Evolutionary conservation across 257 asterid species (phyloP).

Genomic region (Anisodus tanguticus): DNA sequence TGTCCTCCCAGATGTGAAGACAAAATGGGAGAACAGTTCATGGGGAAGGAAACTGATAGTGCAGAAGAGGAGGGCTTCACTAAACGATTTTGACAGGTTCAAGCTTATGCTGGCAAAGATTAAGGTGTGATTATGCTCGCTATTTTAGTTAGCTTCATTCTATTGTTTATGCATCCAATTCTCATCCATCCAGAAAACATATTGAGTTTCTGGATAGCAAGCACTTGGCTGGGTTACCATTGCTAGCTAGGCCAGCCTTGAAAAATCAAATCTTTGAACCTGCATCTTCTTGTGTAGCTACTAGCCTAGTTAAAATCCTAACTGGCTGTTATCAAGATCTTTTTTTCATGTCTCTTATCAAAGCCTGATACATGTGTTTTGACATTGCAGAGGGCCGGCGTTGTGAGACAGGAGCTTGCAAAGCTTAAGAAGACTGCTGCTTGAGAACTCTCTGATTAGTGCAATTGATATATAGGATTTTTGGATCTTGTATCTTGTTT

Average conservation of each 20-base stretch:
- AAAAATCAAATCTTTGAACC: background rate
- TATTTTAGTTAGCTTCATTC: background rate
- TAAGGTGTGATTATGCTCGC: conserved; percentile 51
- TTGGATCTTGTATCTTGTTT: conserved; percentile 26
- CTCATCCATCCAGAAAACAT: background rate
- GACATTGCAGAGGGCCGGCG: conserved; percentile 75
- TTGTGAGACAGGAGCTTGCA: conserved; percentile 87
- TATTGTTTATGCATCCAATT: background rate
- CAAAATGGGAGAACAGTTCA: conserved; percentile 87
- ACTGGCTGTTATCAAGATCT: background rate
- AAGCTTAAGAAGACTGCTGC: conserved; percentile 56
- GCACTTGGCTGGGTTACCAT: background rate
- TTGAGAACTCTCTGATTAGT: background rate
- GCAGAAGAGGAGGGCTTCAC: conserved; percentile 82
- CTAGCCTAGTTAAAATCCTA: background rate
- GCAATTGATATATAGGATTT: conserved; percentile 23
- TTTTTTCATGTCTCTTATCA: background rate
- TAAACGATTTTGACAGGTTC: conserved; percentile 85
- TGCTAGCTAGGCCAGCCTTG: background rate
- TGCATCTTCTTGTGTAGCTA: background rate
- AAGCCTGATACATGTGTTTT: conserved; percentile 14
- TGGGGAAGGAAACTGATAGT: conserved; percentile 98
- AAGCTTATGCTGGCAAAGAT: conserved; percentile 89
- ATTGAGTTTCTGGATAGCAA: background rate
- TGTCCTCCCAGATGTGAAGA: conserved; percentile 69